A percentile compares a stretch with the other conserved stretches of the same genome.
Conservation (phyloP, 352 stramenopile genomes). For the Pythium grandisporangium region DNA sequence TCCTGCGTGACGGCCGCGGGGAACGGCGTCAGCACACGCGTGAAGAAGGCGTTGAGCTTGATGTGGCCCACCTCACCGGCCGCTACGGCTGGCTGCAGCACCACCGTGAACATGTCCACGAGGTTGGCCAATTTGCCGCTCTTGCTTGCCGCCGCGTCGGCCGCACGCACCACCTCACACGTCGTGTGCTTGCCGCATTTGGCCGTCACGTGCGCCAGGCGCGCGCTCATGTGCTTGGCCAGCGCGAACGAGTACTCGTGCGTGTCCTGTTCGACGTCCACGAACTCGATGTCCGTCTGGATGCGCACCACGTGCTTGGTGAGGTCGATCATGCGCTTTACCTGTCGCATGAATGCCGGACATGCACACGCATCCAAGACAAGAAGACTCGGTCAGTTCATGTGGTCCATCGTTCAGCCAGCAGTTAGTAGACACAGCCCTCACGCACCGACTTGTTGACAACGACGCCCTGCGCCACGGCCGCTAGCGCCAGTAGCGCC, state of each 20-base stretch:
- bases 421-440: background rate
- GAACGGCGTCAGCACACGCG: slow-evolving; percentile 69
- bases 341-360: slow-evolving; percentile 22
- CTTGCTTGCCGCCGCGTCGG: slow-evolving; percentile 15
- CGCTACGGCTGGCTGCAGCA: slow-evolving; percentile 48
- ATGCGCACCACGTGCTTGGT: slow-evolving; percentile 78
- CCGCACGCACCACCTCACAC: slow-evolving; percentile 49
- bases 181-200: slow-evolving; percentile 60
- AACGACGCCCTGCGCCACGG: slow-evolving; percentile 29
- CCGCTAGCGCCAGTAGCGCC: slow-evolving; percentile 19
- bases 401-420: background rate
- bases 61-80: slow-evolving; percentile 41
- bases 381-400: background rate
- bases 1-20: slow-evolving; percentile 66
- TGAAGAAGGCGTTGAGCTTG: slow-evolving; percentile 77
- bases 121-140: too few relatives aligned
- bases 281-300: slow-evolving; percentile 65
- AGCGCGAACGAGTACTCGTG: slow-evolving; percentile 59
- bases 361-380: too few relatives aligned
- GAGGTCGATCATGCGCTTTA: slow-evolving; percentile 72
- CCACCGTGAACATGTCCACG: slow-evolving; percentile 57
- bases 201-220: slow-evolving; percentile 47
- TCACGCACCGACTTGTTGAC: slow-evolving; percentile 71
- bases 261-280: slow-evolving; percentile 40
- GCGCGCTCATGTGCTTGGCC: slow-evolving; percentile 34